Base-by-base conservation (phyloP, 441 rosid genomes). In the Populus hybrid region DNA sequence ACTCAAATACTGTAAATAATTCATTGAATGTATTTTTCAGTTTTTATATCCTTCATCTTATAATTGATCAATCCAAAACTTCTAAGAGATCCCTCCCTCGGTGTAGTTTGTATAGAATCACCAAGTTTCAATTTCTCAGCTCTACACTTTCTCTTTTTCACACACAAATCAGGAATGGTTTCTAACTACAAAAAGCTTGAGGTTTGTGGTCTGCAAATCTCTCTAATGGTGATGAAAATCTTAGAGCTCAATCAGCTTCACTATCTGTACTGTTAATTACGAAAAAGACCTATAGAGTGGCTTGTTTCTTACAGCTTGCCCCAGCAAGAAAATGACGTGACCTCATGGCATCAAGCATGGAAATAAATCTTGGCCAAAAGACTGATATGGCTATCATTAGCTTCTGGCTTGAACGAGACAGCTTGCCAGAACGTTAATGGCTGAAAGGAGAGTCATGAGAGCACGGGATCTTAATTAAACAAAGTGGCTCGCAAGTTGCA, bases 301-400 rank as follows among this genome's bases (percentile, higher is more conserved):
- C 75, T 77, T 77, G 63, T n/a, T 21, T 71, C 61, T 28, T 30
- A 40, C 67, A 70, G 1, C 67, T 66, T 65, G 23, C 34, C 18
- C 46, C 5, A 38, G 9, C 71, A 77, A 75, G 78, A 75, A 75
- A 75, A 50, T 32, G 78, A 67, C 7, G 36, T 71, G 75, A 19
- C 50, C 14, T 61, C 24, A 18, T 7, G 16, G 50, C 40, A 70
- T 63, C 40, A 61, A 57, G 61, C 74, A 76, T 59, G 67, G 38
- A 36, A 11, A 30, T 50, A 16, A 18, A 21, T 10, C 28, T 4
- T 73, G 16, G 28, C 66, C 16, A 57, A 3, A 12, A 8, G 59
- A 18, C 53, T 38, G 16, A 23, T 38, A 42, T 35, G 70, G 69
- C 9, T 24, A 1, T 40, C 4, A 21, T 40, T 26, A 28, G 24